These are phyloP conservation scores for Suillus cothurnatus DNA, from an alignment of 768 basidiomycete species.

Conservation along the genomic window DNA sequence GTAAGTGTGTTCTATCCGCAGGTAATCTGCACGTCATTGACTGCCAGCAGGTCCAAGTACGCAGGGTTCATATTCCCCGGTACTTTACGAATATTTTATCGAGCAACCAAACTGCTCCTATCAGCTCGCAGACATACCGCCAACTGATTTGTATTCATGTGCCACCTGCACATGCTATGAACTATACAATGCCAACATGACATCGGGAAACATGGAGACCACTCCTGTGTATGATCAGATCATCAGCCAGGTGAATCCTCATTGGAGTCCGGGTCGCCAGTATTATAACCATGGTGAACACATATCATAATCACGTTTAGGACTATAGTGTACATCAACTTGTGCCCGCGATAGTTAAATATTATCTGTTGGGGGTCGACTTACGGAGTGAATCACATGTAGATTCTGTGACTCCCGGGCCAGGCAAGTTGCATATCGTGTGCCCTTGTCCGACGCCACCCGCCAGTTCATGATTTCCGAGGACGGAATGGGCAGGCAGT, in stretches of 20 bases:
- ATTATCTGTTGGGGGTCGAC: background rate
- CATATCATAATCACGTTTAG: no score
- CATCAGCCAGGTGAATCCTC: background rate
- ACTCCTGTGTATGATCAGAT: background rate
- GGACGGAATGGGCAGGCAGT: no score
- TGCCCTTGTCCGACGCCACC: background rate
- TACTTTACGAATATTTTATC: background rate
- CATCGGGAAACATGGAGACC: background rate
- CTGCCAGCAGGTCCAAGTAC: background rate
- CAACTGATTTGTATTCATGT: background rate
- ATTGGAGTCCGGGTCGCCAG: background rate
- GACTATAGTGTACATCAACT: background rate
- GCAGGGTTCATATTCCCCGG: background rate
- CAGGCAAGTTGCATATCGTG: background rate
- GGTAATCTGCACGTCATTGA: background rate
- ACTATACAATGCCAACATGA: background rate
- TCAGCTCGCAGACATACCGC: background rate
- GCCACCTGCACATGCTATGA: background rate
- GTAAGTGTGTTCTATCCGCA: background rate
- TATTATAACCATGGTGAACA: background rate
- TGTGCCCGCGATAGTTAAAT: background rate
- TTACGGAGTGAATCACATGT: background rate
- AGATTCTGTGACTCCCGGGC: background rate
- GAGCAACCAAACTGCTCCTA: background rate
- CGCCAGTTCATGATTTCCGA: background rate